A percentile compares a stretch with the other conserved stretches of the same genome.
Evolutionary conservation across 306 rosid genomes (phyloP).

Genomic region (Sicyos edulis): DNA sequence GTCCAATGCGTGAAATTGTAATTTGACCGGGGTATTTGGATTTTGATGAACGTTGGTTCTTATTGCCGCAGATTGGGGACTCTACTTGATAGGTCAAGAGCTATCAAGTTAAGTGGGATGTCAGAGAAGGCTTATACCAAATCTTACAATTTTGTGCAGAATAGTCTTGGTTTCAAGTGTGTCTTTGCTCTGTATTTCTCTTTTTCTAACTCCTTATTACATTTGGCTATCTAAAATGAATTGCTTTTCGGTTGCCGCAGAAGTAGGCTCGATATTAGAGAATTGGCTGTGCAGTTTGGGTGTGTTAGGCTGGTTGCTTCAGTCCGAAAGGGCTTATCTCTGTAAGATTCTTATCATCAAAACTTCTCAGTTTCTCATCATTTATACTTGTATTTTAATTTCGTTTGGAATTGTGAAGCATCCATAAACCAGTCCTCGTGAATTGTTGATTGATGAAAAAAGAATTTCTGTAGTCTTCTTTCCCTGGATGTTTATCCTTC

Average conservation of each 20-base stretch:
- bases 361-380: not conserved
- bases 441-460: not conserved
- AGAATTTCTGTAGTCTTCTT: not conserved
- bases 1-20: not conserved
- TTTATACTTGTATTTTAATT: not conserved
- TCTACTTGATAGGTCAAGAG: constrained; percentile 61
- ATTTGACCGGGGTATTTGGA: not conserved
- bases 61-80: constrained; percentile 34
- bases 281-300: constrained; percentile 82
- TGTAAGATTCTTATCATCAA: constrained; percentile 38
- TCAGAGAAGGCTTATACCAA: constrained; percentile 79
- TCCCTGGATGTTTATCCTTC: no score
- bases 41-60: not conserved
- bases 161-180: constrained; percentile 75
- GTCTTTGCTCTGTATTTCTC: constrained; percentile 20
- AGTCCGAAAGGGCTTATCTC: constrained; percentile 59
- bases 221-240: not conserved
- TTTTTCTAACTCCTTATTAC: not conserved
- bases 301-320: constrained; percentile 67
- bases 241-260: constrained; percentile 30
- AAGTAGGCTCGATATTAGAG: constrained; percentile 72
- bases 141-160: constrained; percentile 73
- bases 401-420: not conserved
- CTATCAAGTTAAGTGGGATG: constrained; percentile 65
- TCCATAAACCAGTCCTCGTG: not conserved